Evolutionary conservation across 2,329 filamentous ascomycete species (phyloP).

Genomic region (Bipolaris sorokiniana): DNA sequence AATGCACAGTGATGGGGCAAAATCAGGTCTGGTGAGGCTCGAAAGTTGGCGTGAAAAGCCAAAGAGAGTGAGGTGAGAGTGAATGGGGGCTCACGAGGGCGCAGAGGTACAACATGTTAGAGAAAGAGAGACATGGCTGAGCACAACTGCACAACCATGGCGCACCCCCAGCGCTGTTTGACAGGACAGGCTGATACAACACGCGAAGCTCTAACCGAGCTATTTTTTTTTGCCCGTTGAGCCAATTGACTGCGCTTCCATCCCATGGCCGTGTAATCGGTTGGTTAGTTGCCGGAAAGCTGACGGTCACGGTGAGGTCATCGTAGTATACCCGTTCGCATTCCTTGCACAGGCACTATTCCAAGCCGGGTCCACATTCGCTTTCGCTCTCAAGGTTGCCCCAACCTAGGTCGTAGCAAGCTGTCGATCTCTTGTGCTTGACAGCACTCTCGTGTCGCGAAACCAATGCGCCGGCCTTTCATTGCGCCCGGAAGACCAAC

Average conservation of each 20-base stretch:
- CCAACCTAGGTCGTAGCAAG: conserved; percentile 1
- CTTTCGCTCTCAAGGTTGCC: neutral
- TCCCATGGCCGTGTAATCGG: neutral
- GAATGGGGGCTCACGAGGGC: neutral
- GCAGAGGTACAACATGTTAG: neutral
- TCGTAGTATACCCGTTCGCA: conserved; percentile 7
- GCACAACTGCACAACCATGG: conserved; percentile 16
- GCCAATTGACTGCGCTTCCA: conserved; percentile 6
- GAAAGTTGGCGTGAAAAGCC: conserved; percentile 4
- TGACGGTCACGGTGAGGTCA: conserved; percentile 15
- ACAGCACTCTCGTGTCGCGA: neutral
- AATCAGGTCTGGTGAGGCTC: conserved; percentile 5
- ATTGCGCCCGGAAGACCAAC: neutral
- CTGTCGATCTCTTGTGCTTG: neutral
- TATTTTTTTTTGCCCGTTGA: conserved; percentile 6
- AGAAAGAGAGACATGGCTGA: conserved; percentile 1
- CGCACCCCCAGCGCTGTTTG: conserved; percentile 13
- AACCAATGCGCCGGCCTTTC: neutral
- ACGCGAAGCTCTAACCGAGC: conserved; percentile 2
- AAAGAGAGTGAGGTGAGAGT: conserved; percentile 17
- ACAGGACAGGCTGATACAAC: neutral
- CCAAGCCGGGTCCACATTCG: neutral
- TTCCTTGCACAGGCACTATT: conserved; percentile 5
- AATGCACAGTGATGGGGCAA: neutral
- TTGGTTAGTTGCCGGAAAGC: neutral